Conservation (phyloP, 257 asterid species). For the Cordia subcordata region DNA sequence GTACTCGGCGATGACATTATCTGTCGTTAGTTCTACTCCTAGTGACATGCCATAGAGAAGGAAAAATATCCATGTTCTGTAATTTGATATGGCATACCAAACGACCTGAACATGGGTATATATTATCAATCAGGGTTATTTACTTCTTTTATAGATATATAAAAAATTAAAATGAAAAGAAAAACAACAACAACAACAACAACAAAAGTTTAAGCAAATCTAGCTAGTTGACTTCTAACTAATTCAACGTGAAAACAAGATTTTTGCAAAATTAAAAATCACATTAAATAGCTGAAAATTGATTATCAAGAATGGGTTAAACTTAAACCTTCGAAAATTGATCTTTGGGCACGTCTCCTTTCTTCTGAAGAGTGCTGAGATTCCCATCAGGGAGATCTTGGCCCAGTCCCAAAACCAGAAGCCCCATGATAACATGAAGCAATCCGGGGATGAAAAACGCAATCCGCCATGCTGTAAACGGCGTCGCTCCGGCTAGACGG, state of each 20-base stretch:
- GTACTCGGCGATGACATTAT: conserved; percentile 52
- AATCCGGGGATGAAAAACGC: conserved; percentile 52
- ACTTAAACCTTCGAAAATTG: conserved; percentile 30
- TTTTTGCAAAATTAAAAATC: too few relatives aligned
- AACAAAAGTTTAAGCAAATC: too few relatives aligned
- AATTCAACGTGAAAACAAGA: too few relatives aligned
- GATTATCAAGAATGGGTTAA: background rate
- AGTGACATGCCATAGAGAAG: conserved; percentile 53
- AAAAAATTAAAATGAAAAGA: too few relatives aligned
- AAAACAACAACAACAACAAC: too few relatives aligned
- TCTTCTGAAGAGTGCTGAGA: conserved; percentile 27
- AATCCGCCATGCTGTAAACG: conserved; percentile 56
- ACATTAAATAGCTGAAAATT: background rate
- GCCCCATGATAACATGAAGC: conserved; percentile 46
- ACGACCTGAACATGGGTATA: conserved; percentile 21
- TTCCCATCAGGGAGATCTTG: conserved; percentile 69
- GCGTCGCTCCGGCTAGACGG: conserved; percentile 33
- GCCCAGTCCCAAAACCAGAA: conserved; percentile 40
- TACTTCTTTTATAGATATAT: too few relatives aligned
- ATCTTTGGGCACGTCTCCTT: conserved; percentile 40
- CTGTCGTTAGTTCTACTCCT: conserved; percentile 54
- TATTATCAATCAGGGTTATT: too few relatives aligned
- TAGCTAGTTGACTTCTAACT: too few relatives aligned
- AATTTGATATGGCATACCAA: conserved; percentile 44
- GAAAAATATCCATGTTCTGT: conserved; percentile 59